A percentile compares a stretch with the other conserved stretches of the same genome.
Evolutionary conservation across 352 stramenopile species (phyloP).

Genomic region (Pythium dissimile): DNA sequence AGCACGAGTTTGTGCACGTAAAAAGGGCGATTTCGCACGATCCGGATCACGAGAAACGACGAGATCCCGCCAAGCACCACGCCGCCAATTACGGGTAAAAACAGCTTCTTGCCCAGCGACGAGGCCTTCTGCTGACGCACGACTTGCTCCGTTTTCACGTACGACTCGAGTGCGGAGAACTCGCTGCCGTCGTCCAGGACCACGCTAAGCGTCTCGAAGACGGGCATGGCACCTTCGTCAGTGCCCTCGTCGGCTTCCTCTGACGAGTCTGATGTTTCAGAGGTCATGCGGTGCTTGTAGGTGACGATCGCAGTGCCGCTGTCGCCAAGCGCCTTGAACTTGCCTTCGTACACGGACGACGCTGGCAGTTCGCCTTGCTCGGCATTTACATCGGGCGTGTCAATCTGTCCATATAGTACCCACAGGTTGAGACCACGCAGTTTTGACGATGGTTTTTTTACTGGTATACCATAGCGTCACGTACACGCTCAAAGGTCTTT

Average conservation of each 20-base stretch:
- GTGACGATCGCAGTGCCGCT: constrained; percentile 46
- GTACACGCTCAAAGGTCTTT: constrained; percentile 55
- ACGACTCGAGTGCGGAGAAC: constrained; percentile 67
- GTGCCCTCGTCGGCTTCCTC: constrained; percentile 10
- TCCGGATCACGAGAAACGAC: constrained; percentile 72
- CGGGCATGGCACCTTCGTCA: constrained; percentile 32
- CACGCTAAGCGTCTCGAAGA: constrained; percentile 52
- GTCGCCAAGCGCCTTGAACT: constrained; percentile 54
- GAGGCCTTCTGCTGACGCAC: constrained; percentile 55
- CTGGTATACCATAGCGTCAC: background rate
- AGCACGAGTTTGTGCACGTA: constrained; percentile 81
- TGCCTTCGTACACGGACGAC: constrained; percentile 24
- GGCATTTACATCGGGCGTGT: background rate
- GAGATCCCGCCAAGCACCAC: constrained; percentile 62
- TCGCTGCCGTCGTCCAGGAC: constrained; percentile 37
- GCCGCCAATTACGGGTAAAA: constrained; percentile 53
- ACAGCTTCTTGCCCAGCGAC: constrained; percentile 67
- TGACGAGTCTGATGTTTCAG: background rate
- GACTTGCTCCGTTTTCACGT: constrained; percentile 46
- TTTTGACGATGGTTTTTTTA: no score
- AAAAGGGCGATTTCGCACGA: constrained; percentile 69
- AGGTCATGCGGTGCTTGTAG: constrained; percentile 44
- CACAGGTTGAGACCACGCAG: background rate
- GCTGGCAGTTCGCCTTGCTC: background rate
- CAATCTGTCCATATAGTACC: background rate